Evolutionary conservation across 2,329 filamentous ascomycete genomes (phyloP), one percentile per base, ranked within the genome.

Genomic region (Fonsecaea erecta): DNA sequence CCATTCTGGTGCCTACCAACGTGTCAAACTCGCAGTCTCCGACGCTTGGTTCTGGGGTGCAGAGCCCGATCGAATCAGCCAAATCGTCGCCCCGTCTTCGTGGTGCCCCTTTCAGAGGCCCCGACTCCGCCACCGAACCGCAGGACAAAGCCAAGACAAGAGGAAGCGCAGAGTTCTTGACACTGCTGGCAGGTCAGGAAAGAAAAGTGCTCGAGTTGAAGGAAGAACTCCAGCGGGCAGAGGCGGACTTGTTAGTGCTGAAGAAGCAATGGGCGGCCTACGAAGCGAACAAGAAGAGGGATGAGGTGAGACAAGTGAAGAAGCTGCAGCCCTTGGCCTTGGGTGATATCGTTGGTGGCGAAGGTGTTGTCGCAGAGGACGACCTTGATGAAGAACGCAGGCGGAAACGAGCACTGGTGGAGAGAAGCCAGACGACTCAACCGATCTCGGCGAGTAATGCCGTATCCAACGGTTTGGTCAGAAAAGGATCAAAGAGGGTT

Each of bases 121-220:
- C 61, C 37, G 66, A 64, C 40, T 18, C 51, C 11, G 26, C 52
- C n/a, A 53, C 72, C 24, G 72, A 73, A 21, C 68, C 72, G 16
- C 43, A 40, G 18, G 30, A 62, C 24, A 37, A 71, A 71, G 9
- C 65, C 73, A 77, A 55, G 72, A 74, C 73, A 18, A 77, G 80
- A 40, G 86, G 89, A 67, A 81, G 86, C 58, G 85, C 84, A 73
- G 83, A 88, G 57, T 91, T 97, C 73, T 88, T 99, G 70, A 93
- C 92, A 67, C 90, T 93, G 63, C 90, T 99, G 73, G 95, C 95
- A 52, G 89, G 92, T 14, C 93, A 98, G 79, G 95, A 99, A 80
- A 86, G 95, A 63, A 88, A 88, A 70, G 94, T 99, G 1, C 80
- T 99, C 63, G 95, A 98, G 78, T 82, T 99, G 59, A 90, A 89